Evolutionary conservation across 495 filamentous ascomycete species (phyloP).

Genomic region (Filosporella fistucella): DNA sequence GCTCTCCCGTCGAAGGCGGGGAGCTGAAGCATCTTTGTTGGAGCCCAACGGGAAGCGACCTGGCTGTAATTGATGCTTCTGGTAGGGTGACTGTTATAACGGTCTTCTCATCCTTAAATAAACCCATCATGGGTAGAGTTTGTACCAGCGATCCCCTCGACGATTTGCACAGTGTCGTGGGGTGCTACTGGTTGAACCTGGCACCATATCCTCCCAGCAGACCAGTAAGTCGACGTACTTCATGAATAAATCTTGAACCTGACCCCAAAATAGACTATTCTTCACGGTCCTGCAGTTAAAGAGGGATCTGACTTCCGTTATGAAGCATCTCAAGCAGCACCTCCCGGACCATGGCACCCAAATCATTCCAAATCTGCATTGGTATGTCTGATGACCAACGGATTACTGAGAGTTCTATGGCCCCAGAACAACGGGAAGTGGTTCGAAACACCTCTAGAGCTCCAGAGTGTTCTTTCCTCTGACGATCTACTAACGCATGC

Average conservation of each 20-base stretch:
- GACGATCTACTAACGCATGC: conserved; percentile 77
- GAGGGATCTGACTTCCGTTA: conserved; percentile 38
- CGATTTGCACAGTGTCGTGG: conserved; percentile 72
- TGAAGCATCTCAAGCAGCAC: conserved; percentile 41
- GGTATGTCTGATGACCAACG: conserved; percentile 65
- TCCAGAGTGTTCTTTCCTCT: conserved; percentile 65
- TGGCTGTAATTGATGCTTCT: conserved; percentile 70
- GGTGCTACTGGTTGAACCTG: conserved; percentile 76
- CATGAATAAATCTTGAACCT: conserved; percentile 2
- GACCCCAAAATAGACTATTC: conserved; percentile 13
- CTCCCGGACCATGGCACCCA: conserved; percentile 65
- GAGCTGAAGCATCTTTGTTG: conserved; percentile 74
- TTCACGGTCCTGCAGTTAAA: conserved; percentile 40
- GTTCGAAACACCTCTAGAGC: conserved; percentile 59
- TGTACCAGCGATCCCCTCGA: conserved; percentile 57
- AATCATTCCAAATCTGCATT: conserved; percentile 59
- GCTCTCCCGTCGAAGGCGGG: conserved; percentile 43
- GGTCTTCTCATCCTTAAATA: conserved; percentile 60
- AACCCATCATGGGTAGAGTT: conserved; percentile 48
- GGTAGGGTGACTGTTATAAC: conserved; percentile 69
- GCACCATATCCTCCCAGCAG: conserved; percentile 32
- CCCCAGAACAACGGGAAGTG: conserved; percentile 62
- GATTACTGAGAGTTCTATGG: conserved; percentile 63
- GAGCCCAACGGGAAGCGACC: conserved; percentile 65
- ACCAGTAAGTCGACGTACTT: conserved; percentile 33